These are phyloP conservation scores for Fusarium coicis DNA, from an alignment of 2,329 filamentous ascomycete genomes.

Conservation along the genomic window DNA sequence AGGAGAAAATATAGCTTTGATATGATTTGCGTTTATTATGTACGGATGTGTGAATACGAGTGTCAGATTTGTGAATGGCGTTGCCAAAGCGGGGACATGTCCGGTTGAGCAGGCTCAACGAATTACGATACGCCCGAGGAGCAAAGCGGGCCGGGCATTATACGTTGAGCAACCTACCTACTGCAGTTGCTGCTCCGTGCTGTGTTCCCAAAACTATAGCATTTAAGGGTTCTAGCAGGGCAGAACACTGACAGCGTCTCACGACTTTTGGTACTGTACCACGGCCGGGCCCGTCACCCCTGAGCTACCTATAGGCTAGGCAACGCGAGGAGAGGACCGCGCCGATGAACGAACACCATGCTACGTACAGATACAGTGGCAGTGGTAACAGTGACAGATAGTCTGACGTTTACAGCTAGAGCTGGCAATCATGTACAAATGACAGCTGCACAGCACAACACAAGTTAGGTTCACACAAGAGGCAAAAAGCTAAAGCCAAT, in stretches of 20 bases:
- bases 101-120: not conserved
- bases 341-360: conserved; percentile 25
- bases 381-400: not conserved
- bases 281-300: conserved; percentile 35
- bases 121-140: conserved; percentile 16
- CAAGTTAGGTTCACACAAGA: not conserved
- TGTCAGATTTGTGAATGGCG: conserved; percentile 35
- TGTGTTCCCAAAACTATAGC: conserved; percentile 11
- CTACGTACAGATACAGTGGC: conserved; percentile 1
- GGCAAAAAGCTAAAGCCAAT: conserved; percentile 13
- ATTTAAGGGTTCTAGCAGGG: conserved; percentile 29
- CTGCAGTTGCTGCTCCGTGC: conserved; percentile 23
- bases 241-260: conserved; percentile 40
- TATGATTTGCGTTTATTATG: conserved; percentile 18
- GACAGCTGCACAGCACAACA: conserved; percentile 25
- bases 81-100: conserved; percentile 13
- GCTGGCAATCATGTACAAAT: conserved; percentile 33
- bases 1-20: not conserved
- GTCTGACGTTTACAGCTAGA: conserved; percentile 27
- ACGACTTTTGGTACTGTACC: conserved; percentile 30
- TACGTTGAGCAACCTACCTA: conserved; percentile 8
- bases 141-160: conserved; percentile 17
- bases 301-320: conserved; percentile 32
- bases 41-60: conserved; percentile 23
- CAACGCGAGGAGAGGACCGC: conserved; percentile 27